Evolutionary conservation across 164 flowering plant species (phyloP), one percentile per base, ranked within the genome.

Genomic region (Platanus orientalis): DNA sequence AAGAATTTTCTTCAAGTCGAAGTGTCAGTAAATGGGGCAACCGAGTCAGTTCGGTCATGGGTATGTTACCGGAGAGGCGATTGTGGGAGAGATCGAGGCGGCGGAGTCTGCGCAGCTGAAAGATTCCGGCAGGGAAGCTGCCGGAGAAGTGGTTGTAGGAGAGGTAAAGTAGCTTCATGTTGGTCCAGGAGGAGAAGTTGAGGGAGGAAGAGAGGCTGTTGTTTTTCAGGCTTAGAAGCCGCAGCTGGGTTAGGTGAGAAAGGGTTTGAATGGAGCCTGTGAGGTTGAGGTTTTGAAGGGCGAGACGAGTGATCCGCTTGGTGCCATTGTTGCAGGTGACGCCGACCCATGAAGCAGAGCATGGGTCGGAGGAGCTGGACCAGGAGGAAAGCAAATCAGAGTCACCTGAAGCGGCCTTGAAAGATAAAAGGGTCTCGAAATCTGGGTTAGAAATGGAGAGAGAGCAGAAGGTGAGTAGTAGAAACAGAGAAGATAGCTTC

Each of bases 91-190:
- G 60, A 59, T 80, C 84, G 34, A 83, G 60, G 17, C 82, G 71
- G 32, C 66, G 78, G 67, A 83, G 76, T 5, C 78, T 73, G 12
- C 47, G 74, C 54, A 83, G 79, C 20, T 21, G 24, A 48, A 66
- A 29, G 23, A 80, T 29, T 28, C 84, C 84, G 24, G 73, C 25
- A 17, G 84, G 82, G 54, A 83, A 76, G 4, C 40, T 20, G 1
- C 82, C 80, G 29, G 78, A 27, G 32, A 83, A 67, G 14, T 42
- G 64, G 64, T 83, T 83, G 71, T 71, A 54, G 11, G 84, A 80
- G 69, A 83, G 77, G 69, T 71, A 78, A 48, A 83, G 77, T 47
- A 71, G 82, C 69, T 80, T 83, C 48, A 83, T 57, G 63, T 78
- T 75, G 3, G 51, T 67, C 75, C 73, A 78, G 2, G 75, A 29